Conservation (phyloP, 129 eudicot genomes). For the Oenanthe sinensis region DNA sequence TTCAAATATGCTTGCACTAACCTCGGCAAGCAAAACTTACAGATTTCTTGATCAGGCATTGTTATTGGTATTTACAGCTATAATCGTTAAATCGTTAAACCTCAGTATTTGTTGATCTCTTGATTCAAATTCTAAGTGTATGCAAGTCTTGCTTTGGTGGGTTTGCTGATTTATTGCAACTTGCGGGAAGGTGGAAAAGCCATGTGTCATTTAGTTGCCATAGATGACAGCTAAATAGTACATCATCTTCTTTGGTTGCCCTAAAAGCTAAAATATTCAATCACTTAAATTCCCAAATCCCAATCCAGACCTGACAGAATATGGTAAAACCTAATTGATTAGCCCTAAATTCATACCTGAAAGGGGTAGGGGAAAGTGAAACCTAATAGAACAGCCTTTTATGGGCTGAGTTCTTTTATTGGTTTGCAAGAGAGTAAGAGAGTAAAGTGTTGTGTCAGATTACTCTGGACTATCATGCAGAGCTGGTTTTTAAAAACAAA, state of each 20-base stretch:
- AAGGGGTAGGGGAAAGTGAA: background rate
- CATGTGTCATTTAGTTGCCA: background rate
- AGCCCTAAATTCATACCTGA: background rate
- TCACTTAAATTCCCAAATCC: background rate
- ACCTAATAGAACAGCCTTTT: background rate
- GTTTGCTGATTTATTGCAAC: background rate
- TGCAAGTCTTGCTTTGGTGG: background rate
- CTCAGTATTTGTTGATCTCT: background rate
- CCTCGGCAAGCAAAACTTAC: background rate
- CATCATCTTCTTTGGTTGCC: background rate
- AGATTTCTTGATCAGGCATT: background rate
- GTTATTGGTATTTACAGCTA: background rate
- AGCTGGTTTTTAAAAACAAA: background rate
- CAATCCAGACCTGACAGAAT: background rate
- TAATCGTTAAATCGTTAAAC: background rate
- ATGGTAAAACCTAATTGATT: background rate
- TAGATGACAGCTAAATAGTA: background rate
- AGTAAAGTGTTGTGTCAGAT: background rate
- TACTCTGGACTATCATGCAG: background rate
- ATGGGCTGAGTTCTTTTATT: background rate
- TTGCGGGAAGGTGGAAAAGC: background rate
- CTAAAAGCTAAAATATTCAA: background rate
- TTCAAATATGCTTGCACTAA: background rate
- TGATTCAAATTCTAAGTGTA: background rate
- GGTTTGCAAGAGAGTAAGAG: background rate